Percentiles rank a stretch among this genome's conserved stretches.
Conservation (phyloP, 2,329 filamentous ascomycete species). For the Colletotrichum melonis region DNA sequence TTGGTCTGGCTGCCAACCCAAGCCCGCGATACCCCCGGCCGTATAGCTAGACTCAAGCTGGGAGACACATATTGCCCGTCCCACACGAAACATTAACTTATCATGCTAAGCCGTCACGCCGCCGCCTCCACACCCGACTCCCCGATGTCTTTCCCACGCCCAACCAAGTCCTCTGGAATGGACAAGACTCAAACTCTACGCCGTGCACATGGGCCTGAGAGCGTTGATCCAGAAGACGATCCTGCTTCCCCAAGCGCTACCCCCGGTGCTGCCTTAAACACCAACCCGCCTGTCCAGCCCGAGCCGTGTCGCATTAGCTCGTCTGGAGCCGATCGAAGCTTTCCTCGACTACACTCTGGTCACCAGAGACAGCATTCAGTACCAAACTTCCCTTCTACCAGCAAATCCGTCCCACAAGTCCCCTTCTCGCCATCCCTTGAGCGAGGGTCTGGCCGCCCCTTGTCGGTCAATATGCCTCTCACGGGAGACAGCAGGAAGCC, state of each 20-base stretch:
- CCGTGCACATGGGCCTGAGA: conserved; percentile 29
- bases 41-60: conserved; percentile 16
- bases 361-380: conserved; percentile 51
- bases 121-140: conserved; percentile 40
- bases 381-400: conserved; percentile 47
- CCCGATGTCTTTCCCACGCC: conserved; percentile 38
- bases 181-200: conserved; percentile 25
- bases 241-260: conserved; percentile 24
- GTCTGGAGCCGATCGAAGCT: conserved; percentile 17
- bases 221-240: conserved; percentile 17
- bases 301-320: conserved; percentile 19
- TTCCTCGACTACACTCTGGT: conserved; percentile 14
- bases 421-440: conserved; percentile 40
- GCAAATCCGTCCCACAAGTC: conserved; percentile 30
- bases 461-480: conserved; percentile 51
- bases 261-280: conserved; percentile 22
- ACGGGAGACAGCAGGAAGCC: conserved; percentile 53
- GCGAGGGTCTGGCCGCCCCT: conserved; percentile 38
- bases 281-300: conserved; percentile 31
- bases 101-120: conserved; percentile 48
- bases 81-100: conserved; percentile 49
- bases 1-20: conserved; percentile 10
- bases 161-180: conserved; percentile 34
- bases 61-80: conserved; percentile 37
- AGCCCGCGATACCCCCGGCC: conserved; percentile 11